Evolutionary conservation across 2,329 filamentous ascomycete species (phyloP).

Genomic region (Aotearoamyces nothofagi): DNA sequence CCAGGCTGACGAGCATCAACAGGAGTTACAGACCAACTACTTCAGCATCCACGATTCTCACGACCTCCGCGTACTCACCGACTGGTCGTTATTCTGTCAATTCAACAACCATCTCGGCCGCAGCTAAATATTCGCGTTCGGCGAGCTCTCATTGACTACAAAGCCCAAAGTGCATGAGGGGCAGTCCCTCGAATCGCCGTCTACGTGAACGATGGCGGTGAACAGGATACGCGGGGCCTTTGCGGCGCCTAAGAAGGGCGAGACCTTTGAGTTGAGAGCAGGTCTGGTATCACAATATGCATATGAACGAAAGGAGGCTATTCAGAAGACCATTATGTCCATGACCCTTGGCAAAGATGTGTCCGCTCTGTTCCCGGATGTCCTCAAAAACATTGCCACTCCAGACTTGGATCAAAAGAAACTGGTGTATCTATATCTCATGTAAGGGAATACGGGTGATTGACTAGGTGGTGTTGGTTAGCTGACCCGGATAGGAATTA

Average conservation of each 20-base stretch:
- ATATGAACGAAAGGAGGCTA: conserved; percentile 96
- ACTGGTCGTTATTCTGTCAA: too few species aligned
- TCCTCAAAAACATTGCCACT: conserved; percentile 97
- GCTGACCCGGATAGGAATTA: conserved; percentile 70
- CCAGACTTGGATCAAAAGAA: conserved; percentile 96
- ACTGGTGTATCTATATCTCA: conserved; percentile 94
- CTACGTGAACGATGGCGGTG: conserved; percentile 58
- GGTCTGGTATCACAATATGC: conserved; percentile 97
- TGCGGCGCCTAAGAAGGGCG: conserved; percentile 83
- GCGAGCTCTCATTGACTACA: too few species aligned
- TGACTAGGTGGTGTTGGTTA: conserved; percentile 3
- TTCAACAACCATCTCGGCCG: too few species aligned
- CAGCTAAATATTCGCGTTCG: too few species aligned
- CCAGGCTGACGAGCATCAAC: conserved; percentile 4
- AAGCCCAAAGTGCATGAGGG: conserved; percentile 19
- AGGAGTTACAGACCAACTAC: conserved; percentile 6
- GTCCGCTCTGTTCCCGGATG: conserved; percentile 90
- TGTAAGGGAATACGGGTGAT: conserved; percentile 40
- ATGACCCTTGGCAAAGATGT: conserved; percentile 99
- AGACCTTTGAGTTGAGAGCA: conserved; percentile 93
- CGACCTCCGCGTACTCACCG: too few species aligned
- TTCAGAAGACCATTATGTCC: conserved; percentile 99
- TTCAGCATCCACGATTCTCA: conserved; percentile 4
- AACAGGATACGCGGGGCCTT: conserved; percentile 93
- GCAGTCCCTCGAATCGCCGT: conserved; percentile 22